Percentiles rank a stretch among this genome's conserved stretches.
Evolutionary conservation across 768 basidiomycete species (phyloP).

Genomic region (Mycena crocata): DNA sequence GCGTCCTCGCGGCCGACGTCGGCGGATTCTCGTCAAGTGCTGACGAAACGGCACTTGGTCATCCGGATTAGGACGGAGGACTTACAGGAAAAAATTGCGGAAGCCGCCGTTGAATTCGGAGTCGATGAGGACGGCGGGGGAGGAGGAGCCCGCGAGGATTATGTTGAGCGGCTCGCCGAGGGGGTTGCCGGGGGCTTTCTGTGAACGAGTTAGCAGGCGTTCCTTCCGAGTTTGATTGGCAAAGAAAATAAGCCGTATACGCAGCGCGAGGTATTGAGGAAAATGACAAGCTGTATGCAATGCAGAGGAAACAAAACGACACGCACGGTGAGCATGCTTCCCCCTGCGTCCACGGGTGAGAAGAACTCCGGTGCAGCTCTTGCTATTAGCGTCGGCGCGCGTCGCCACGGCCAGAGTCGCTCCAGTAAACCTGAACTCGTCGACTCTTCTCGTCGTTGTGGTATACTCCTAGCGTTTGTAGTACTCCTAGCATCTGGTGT

Average conservation of each 20-base stretch:
- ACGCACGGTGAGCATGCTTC: conserved; percentile 79
- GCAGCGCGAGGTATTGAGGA: no score
- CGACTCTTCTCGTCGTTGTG: no score
- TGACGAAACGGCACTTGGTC: no score
- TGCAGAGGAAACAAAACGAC: background rate
- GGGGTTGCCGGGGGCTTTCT: conserved; percentile 68
- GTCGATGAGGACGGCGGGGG: conserved; percentile 73
- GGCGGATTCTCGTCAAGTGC: no score
- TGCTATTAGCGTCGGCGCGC: conserved; percentile 43
- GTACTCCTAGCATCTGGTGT: no score
- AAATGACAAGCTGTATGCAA: no score
- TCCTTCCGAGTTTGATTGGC: background rate
- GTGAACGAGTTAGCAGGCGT: no score
- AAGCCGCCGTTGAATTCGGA: conserved; percentile 74
- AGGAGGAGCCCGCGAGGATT: conserved; percentile 84
- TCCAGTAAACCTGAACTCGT: no score
- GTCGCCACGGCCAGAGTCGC: conserved; percentile 24
- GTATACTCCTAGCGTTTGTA: no score
- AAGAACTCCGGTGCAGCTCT: conserved; percentile 71
- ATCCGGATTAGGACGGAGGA: no score
- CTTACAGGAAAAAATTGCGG: conserved; percentile 85
- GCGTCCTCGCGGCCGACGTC: no score
- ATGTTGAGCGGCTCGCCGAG: conserved; percentile 86
- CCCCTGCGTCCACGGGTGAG: conserved; percentile 66
- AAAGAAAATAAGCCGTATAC: no score